phyloP scores from a whole-genome alignment of 140 eudicot genomes.

The Ambrosia hybrid region DNA sequence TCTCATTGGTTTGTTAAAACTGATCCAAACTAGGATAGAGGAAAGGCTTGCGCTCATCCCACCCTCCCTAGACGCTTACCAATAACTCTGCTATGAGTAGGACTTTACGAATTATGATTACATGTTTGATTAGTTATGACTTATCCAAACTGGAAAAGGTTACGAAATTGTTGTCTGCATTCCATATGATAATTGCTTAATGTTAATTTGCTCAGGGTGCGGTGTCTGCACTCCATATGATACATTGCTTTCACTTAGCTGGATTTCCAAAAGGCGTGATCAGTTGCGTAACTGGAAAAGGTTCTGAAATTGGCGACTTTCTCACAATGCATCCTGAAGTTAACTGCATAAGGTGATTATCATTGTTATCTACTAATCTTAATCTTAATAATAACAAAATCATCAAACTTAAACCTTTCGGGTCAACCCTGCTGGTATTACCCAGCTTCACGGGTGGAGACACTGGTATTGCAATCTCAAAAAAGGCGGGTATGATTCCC shows the following conservation, averaged over 20 bases:
- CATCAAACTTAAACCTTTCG: neutral
- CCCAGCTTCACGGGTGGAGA: slow-evolving; percentile 62
- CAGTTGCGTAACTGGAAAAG: slow-evolving; percentile 58
- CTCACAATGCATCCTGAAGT: slow-evolving; percentile 57
- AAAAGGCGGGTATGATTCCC: slow-evolving; percentile 52
- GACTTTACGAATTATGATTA: no score
- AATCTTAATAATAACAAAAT: neutral
- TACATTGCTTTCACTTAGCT: slow-evolving; percentile 64
- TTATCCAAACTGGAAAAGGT: no score
- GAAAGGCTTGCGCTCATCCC: no score
- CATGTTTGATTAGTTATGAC: no score
- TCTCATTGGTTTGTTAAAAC: no score
- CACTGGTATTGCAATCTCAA: slow-evolving; percentile 54
- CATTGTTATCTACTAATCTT: neutral
- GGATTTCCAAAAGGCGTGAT: slow-evolving; percentile 57
- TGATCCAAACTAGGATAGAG: no score
- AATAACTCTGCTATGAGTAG: no score
- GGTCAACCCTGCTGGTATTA: neutral
- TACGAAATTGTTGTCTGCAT: neutral
- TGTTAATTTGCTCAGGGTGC: slow-evolving; percentile 41
- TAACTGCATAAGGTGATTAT: slow-evolving; percentile 51
- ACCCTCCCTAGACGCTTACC: no score
- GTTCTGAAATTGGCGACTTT: slow-evolving; percentile 64
- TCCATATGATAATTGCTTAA: neutral
- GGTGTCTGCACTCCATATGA: slow-evolving; percentile 58